Evolutionary conservation across 2,329 filamentous ascomycete genomes (phyloP).

Genomic region (Kalmusia sp.): DNA sequence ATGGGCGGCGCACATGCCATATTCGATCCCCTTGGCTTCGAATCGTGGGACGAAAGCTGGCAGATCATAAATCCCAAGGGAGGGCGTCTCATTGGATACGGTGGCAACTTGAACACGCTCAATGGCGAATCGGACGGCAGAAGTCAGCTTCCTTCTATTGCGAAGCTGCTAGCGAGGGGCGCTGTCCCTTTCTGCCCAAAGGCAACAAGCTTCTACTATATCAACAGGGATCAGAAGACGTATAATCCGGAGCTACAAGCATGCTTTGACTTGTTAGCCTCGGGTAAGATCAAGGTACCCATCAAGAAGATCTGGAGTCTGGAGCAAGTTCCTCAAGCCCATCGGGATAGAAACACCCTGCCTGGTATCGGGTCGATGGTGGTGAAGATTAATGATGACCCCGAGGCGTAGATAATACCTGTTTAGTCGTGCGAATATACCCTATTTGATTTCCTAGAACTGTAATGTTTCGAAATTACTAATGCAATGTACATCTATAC

Average conservation of each 20-base stretch:
- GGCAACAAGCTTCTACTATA: slow-evolving; percentile 36
- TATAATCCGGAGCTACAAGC: slow-evolving; percentile 33
- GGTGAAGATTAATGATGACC: slow-evolving; percentile 19
- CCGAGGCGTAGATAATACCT: not conserved
- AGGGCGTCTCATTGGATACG: slow-evolving; percentile 39
- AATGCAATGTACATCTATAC: no score
- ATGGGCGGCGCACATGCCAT: slow-evolving; percentile 57
- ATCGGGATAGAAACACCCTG: slow-evolving; percentile 31
- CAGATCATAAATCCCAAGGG: slow-evolving; percentile 49
- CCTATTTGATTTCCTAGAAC: not conserved
- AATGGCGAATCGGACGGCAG: slow-evolving; percentile 25
- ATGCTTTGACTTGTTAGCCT: slow-evolving; percentile 23
- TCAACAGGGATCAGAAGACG: slow-evolving; percentile 30
- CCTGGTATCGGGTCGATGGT: slow-evolving; percentile 36
- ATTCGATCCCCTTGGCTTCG: slow-evolving; percentile 59
- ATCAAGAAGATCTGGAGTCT: slow-evolving; percentile 36
- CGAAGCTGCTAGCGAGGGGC: slow-evolving; percentile 34
- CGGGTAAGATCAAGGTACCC: slow-evolving; percentile 30
- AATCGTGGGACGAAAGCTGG: slow-evolving; percentile 60
- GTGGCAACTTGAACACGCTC: slow-evolving; percentile 31
- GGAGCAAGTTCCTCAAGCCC: slow-evolving; percentile 36
- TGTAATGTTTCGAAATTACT: no score
- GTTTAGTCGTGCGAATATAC: no score
- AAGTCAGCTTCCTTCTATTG: slow-evolving; percentile 21
- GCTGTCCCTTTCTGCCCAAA: slow-evolving; percentile 30